These are phyloP conservation scores for Amesomyces nigricolor DNA, from an alignment of 2,329 filamentous ascomycete species.

Conservation along the genomic window DNA sequence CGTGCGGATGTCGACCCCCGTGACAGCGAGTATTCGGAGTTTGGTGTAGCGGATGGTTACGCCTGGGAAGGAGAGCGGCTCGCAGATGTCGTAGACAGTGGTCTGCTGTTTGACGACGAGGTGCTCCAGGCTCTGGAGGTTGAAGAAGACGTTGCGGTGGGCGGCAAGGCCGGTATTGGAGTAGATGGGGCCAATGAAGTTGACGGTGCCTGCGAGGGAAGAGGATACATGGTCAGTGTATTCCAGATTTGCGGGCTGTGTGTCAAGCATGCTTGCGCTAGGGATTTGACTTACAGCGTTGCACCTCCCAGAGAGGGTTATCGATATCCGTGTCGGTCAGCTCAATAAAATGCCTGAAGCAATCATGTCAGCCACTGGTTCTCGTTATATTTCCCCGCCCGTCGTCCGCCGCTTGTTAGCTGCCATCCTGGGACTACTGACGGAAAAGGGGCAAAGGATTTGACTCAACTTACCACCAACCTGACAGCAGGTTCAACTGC, in stretches of 20 bases:
- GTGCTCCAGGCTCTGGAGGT: background rate
- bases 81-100: background rate
- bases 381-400: too few species aligned
- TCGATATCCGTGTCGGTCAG: too few species aligned
- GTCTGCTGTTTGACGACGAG: background rate
- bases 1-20: background rate
- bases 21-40: background rate
- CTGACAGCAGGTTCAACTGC: background rate
- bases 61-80: background rate
- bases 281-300: too few species aligned
- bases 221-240: too few species aligned
- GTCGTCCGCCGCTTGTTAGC: too few species aligned
- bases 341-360: too few species aligned
- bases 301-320: too few species aligned
- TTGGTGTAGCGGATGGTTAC: background rate
- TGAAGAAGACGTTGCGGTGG: background rate
- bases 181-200: background rate
- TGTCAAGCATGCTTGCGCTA: too few species aligned
- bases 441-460: background rate
- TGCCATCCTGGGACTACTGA: too few species aligned
- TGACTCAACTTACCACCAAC: background rate
- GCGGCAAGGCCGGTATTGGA: background rate
- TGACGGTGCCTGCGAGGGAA: background rate
- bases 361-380: too few species aligned
- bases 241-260: too few species aligned